Evolutionary conservation across 176 grass and related monocot species (phyloP), one percentile per base, ranked within the genome.

Genomic region (Rhipidocladum racemiflorum): DNA sequence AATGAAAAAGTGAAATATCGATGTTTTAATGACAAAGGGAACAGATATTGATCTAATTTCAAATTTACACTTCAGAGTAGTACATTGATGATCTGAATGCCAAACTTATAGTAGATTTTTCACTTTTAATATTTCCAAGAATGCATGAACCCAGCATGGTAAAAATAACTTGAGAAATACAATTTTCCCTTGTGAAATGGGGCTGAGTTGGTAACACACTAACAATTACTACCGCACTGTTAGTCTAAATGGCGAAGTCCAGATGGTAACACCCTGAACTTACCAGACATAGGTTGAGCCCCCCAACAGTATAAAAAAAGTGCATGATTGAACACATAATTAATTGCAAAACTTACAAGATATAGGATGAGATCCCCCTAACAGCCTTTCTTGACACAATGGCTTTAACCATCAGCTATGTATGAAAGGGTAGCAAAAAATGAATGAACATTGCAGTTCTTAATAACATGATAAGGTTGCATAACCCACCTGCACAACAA

Each of bases 401-500:
- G 21, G 9, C 10, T 69, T 79, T 54, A 57, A 80, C n/a, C 18
- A 53, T 70, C 70, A 70, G 23, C 34, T 53, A 6, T 63, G 44
- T 77, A 20, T 7, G 0, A 51, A 62, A 63, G 0, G 17, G 21
- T 20, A 59, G 42, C 15, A 64, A 17, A 83, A 45, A 45, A 70
- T 24, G 35, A 80, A 70, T 34, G 3, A 77, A 40, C 2, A 15
- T 53, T 70, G 72, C 64, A 66, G 23, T 70, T 70, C 63, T 76
- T 77, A 70, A 18, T 35, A 75, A 57, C 69, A 17, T 81, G 28
- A 27, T 68, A 43, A 34, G 9, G 70, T 62, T 20, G 36, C 21
- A 81, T 49, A 82, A 49, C n/a, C 36, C 9, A 40, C 54, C 79
- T 71, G 54, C 56, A 87, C 42, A 65, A 48, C 6, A 62, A 76